Conservation (phyloP, 495 filamentous ascomycete genomes). For the Venustampulla echinocandica region DNA sequence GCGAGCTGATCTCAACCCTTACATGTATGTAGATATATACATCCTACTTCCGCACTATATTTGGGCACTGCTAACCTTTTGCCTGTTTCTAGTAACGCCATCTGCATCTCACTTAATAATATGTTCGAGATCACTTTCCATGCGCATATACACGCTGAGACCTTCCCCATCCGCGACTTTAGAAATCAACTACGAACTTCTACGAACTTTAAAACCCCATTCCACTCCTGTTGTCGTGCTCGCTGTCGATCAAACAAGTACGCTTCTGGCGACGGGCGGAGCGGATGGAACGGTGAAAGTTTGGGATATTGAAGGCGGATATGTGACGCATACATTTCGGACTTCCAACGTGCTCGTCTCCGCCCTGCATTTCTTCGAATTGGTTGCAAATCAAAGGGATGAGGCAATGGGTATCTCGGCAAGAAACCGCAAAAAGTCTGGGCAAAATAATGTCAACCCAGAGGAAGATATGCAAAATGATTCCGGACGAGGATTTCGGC, state of each 20-base stretch:
- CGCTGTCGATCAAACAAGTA: conserved; percentile 76
- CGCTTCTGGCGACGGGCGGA: conserved; percentile 80
- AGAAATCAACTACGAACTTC: conserved; percentile 53
- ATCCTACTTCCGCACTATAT: no score
- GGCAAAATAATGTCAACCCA: conserved; percentile 32
- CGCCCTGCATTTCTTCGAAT: conserved; percentile 83
- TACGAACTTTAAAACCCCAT: conserved; percentile 84
- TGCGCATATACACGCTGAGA: conserved; percentile 78
- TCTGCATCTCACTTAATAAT: conserved; percentile 77
- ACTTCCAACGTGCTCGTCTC: conserved; percentile 87
- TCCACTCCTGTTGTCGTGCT: conserved; percentile 77
- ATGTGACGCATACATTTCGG: conserved; percentile 87
- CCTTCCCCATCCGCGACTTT: conserved; percentile 42
- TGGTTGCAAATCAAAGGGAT: conserved; percentile 36
- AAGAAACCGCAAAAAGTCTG: conserved; percentile 24
- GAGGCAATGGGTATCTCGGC: conserved; percentile 23
- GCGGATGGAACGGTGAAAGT: conserved; percentile 92
- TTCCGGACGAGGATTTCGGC: conserved; percentile 50
- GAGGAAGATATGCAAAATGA: conserved; percentile 34
- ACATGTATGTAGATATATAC: conserved; percentile 47
- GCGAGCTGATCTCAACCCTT: conserved; percentile 80
- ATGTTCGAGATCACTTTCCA: conserved; percentile 87
- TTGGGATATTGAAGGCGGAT: conserved; percentile 90
- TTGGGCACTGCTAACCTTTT: no score
- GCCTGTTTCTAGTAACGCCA: conserved; percentile 84